phyloP scores from a whole-genome alignment of 257 asterid genomes.

The Plantago major region DNA sequence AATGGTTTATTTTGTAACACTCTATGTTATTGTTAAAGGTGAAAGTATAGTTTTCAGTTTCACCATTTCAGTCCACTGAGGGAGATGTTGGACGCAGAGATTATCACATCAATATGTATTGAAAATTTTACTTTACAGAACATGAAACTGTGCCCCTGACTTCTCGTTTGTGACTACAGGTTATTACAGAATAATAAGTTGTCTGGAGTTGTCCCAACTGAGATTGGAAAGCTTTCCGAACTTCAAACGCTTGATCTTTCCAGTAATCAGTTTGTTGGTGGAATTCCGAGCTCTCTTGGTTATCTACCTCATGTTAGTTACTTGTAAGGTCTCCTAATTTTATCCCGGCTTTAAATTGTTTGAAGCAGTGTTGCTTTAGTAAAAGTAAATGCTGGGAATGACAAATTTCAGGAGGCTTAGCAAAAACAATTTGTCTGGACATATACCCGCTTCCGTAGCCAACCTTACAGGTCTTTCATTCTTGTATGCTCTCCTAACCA shows the following conservation, averaged over 20 bases:
- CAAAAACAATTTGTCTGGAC: constrained; percentile 78
- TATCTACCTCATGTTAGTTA: constrained; percentile 48
- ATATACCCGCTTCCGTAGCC: constrained; percentile 65
- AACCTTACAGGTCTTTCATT: constrained; percentile 78
- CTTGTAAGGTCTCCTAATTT: constrained; percentile 50
- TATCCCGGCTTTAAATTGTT: constrained; percentile 1
- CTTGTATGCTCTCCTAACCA: constrained; percentile 65
- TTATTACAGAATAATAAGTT: constrained; percentile 68
- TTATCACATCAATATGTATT: not conserved
- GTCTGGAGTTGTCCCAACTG: constrained; percentile 60
- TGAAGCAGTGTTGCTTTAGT: constrained; percentile 7
- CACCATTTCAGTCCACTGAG: too few relatives aligned
- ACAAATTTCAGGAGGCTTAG: constrained; percentile 64
- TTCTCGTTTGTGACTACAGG: constrained; percentile 30
- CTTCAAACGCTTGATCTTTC: constrained; percentile 80
- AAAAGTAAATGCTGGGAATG: constrained; percentile 14
- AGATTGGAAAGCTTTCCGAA: constrained; percentile 72
- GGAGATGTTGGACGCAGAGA: too few relatives aligned
- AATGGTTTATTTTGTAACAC: too few relatives aligned
- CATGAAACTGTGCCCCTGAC: not conserved
- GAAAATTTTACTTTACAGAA: not conserved
- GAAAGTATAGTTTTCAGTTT: too few relatives aligned
- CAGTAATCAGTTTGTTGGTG: constrained; percentile 68
- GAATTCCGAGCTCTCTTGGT: constrained; percentile 76
- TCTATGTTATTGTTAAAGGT: too few relatives aligned